phyloP scores from a whole-genome alignment of 345 rosid species.

The Salix viminalis region DNA sequence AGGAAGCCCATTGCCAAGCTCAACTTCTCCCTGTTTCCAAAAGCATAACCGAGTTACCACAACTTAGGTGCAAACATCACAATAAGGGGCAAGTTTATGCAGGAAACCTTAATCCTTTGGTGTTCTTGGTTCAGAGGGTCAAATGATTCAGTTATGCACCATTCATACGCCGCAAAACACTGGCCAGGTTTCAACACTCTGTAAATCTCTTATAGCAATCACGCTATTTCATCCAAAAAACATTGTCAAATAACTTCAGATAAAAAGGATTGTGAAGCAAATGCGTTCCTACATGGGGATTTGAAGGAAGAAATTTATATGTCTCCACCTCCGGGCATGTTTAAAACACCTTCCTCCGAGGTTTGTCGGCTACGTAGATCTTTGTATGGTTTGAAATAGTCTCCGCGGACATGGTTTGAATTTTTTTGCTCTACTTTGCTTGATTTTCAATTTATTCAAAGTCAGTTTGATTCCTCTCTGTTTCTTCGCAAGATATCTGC shows the following conservation, averaged over 20 bases:
- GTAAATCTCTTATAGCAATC: slow-evolving; percentile 83
- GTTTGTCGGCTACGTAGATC: no score
- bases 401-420: no score
- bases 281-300: no score
- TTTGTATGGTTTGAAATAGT: no score
- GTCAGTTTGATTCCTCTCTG: no score
- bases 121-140: slow-evolving; percentile 63
- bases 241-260: not conserved
- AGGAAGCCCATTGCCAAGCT: slow-evolving; percentile 77
- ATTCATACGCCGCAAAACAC: slow-evolving; percentile 77
- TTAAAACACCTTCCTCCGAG: no score
- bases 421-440: no score
- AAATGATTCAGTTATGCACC: slow-evolving; percentile 87
- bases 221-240: slow-evolving; percentile 32
- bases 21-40: slow-evolving; percentile 56
- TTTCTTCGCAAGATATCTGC: no score
- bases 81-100: not conserved
- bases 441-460: no score
- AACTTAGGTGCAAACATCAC: not conserved
- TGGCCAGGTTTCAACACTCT: slow-evolving; percentile 83
- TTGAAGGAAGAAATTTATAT: no score
- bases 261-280: not conserved
- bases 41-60: not conserved
- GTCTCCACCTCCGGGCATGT: no score
- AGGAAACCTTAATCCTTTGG: slow-evolving; percentile 60